Percentiles rank a stretch among this genome's conserved stretches.
These are phyloP conservation scores for Oryza glumipatula DNA, from an alignment of 176 grass and related monocot genomes.

Conservation along the genomic window DNA sequence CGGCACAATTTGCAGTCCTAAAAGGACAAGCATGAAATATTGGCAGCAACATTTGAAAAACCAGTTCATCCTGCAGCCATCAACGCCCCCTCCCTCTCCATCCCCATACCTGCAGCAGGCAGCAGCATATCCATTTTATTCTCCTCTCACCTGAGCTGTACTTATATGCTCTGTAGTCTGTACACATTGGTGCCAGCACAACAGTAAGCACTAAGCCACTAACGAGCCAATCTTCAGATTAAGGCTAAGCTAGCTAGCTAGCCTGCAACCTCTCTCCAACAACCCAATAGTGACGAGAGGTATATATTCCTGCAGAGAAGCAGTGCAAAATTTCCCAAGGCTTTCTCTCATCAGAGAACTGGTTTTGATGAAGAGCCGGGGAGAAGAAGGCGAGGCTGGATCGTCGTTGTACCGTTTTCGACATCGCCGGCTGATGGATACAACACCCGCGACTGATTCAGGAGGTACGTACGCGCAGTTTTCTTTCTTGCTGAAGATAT, in stretches of 20 bases:
- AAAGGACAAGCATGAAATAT: conserved; percentile 42
- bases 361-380: conserved; percentile 15
- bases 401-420: conserved; percentile 26
- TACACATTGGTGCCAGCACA: conserved; percentile 34
- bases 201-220: conserved; percentile 18
- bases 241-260: not conserved
- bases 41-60: conserved; percentile 28
- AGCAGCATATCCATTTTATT: conserved; percentile 18
- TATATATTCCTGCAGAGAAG: conserved; percentile 14
- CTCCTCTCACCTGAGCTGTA: conserved; percentile 19
- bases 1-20: not conserved
- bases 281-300: conserved; percentile 21
- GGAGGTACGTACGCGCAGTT: conserved; percentile 17
- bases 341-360: conserved; percentile 8
- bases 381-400: not conserved
- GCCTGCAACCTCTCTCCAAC: conserved; percentile 27
- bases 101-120: conserved; percentile 18
- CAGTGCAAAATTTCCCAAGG: not conserved
- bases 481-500: not conserved
- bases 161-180: conserved; percentile 23
- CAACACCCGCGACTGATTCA: not conserved
- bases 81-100: conserved; percentile 30
- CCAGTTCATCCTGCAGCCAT: not conserved
- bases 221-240: conserved; percentile 2
- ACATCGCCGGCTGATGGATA: conserved; percentile 55